These are phyloP conservation scores for Erythrobasidium hasegawianum DNA, from an alignment of 1,284 basidiomycete species.

Conservation along the genomic window DNA sequence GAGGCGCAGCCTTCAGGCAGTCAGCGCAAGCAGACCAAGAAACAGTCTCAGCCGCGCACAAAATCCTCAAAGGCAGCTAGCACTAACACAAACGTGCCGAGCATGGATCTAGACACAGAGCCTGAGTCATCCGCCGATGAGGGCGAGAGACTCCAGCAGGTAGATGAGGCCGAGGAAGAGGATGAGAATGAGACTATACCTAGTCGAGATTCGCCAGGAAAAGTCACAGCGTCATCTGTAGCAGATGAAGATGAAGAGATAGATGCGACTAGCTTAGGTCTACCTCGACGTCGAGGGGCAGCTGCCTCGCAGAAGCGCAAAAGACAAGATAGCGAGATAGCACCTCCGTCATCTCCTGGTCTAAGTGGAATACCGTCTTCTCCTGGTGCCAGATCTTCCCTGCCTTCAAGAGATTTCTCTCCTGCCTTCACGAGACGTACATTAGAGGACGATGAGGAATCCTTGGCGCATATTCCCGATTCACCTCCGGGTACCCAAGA, in stretches of 20 bases:
- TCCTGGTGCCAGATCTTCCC: neutral
- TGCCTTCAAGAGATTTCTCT: neutral
- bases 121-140: neutral
- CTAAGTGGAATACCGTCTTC: neutral
- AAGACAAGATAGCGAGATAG: constrained; percentile 3
- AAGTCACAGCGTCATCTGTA: neutral
- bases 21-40: neutral
- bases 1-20: neutral
- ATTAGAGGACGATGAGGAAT: neutral
- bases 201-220: neutral
- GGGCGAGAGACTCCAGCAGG: neutral
- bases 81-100: neutral
- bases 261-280: constrained; percentile 1
- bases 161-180: neutral
- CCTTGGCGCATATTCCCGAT: neutral
- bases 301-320: neutral
- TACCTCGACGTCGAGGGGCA: constrained; percentile 1
- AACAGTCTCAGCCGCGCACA: neutral
- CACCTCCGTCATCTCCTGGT: neutral
- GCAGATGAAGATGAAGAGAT: neutral
- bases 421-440: neutral
- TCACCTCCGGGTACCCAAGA: neutral
- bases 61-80: neutral
- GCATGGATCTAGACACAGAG: constrained; percentile 1
- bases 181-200: neutral